Base-by-base conservation (phyloP, 1,284 basidiomycete species). In the Lentinula novae-zelandiae region DNA sequence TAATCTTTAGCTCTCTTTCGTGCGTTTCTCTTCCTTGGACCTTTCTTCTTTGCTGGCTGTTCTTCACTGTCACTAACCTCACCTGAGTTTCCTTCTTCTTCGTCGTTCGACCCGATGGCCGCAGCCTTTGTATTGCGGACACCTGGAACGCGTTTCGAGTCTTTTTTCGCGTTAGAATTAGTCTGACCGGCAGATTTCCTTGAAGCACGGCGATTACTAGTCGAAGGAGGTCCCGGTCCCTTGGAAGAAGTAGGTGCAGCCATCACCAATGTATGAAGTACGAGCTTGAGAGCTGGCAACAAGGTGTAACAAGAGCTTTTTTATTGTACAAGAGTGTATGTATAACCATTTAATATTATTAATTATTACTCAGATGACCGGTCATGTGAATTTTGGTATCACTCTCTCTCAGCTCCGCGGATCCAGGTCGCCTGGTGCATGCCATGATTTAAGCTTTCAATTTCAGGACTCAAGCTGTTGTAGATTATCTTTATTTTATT, bases 1-100 rank as follows among this genome's bases (percentile, higher is more conserved):
- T 69, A 65, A 15, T 61, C 67, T 57, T 67, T 65, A 13, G n/a
- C 5, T 46, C 27, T 56, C 6, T 27, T 42, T 40, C 39, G 53
- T 22, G 39, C 31, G 27, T 42, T 42, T 40, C 38, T 15, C n/a
- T 34, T 27, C 27, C 12, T 44, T 44, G 13, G 12, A 13, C 22
- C 1, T 31, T 33, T 34, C 42, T 33, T 33, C 27, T 5, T 46
- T 31, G 42, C 36, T 13, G n/a, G 8, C 2, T 56, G n/a, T 13
- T 54, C 31, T 46, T 55, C 53, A 5, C 20, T 49, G 48, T 10
- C 48, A 8, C 44, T 46, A 17, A 3, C 5, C 3, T 17, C 48
- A 9, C 15, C 8, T 22, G 3, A 7, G 17, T 9, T 6, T 49
- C 7, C 5, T 31, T 17, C 17, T 10, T 49, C 48, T 27, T 49